Percentiles rank a stretch among this genome's conserved stretches.
Conservation (phyloP, 495 filamentous ascomycete genomes). For the Xylaria curta region DNA sequence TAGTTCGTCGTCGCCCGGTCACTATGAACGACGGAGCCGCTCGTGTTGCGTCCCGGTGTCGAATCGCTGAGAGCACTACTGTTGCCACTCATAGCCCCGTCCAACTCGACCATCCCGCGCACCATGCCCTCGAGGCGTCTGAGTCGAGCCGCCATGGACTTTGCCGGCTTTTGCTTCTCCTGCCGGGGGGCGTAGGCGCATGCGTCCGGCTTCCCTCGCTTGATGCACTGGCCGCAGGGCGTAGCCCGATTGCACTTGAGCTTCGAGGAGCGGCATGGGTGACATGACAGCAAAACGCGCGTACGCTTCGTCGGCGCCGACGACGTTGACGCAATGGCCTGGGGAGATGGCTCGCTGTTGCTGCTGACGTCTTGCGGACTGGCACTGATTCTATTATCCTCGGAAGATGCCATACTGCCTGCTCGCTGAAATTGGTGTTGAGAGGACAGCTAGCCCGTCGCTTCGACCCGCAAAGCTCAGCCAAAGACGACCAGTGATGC, state of each 20-base stretch:
- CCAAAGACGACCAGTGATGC: not conserved
- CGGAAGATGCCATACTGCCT: constrained; percentile 10
- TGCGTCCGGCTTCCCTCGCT: constrained; percentile 46
- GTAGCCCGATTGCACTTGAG: constrained; percentile 48
- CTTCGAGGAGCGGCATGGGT: constrained; percentile 50
- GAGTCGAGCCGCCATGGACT: constrained; percentile 57
- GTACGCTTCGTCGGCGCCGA: constrained; percentile 41
- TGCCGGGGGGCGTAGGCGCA: constrained; percentile 56
- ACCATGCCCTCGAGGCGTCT: constrained; percentile 62
- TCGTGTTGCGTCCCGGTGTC: constrained; percentile 27
- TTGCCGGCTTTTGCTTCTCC: constrained; percentile 45
- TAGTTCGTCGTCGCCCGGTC: constrained; percentile 48
- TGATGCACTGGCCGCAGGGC: constrained; percentile 51
- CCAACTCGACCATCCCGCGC: constrained; percentile 51
- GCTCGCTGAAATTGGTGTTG: not conserved
- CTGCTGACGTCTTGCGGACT: constrained; percentile 3
- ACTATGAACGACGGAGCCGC: constrained; percentile 45
- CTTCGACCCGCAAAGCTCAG: not conserved
- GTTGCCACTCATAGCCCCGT: constrained; percentile 33
- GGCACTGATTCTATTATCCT: not conserved
- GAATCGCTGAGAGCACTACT: not conserved
- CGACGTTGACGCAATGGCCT: not conserved
- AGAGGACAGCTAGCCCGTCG: not conserved
- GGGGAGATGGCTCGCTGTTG: constrained; percentile 2
- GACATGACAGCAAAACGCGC: constrained; percentile 50